Evolutionary conservation across 768 basidiomycete species (phyloP).

Genomic region (Suillus placidus): DNA sequence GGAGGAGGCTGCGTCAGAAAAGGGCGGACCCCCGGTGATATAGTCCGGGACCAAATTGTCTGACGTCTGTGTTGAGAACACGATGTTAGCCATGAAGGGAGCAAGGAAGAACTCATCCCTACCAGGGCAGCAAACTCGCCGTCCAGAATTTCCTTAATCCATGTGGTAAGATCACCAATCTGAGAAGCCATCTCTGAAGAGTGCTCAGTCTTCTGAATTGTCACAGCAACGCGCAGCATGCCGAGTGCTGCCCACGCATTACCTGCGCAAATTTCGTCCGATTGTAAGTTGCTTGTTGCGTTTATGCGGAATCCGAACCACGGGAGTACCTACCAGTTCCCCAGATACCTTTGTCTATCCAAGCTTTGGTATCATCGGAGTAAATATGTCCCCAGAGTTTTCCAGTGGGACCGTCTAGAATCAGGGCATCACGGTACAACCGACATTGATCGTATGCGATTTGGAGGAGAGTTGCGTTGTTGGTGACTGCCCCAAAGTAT

Average conservation of each 20-base stretch:
- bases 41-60: slow-evolving; percentile 41
- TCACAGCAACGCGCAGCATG: slow-evolving; percentile 42
- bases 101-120: not conserved
- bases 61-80: slow-evolving; percentile 22
- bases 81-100: not conserved
- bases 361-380: slow-evolving; percentile 14
- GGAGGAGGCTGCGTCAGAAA: slow-evolving; percentile 40
- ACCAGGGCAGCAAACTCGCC: slow-evolving; percentile 48
- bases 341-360: slow-evolving; percentile 34
- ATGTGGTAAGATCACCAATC: slow-evolving; percentile 31
- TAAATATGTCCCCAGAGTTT: slow-evolving; percentile 42
- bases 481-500: slow-evolving; percentile 38
- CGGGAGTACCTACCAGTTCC: slow-evolving; percentile 34
- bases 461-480: slow-evolving; percentile 42
- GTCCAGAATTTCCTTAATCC: slow-evolving; percentile 48
- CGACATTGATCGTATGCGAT: slow-evolving; percentile 43
- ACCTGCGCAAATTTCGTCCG: slow-evolving; percentile 14
- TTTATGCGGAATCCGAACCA: not conserved
- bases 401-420: slow-evolving; percentile 31
- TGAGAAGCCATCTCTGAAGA: slow-evolving; percentile 32
- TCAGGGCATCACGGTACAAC: slow-evolving; percentile 42
- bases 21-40: slow-evolving; percentile 31
- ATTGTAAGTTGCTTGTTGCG: not conserved
- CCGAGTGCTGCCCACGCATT: slow-evolving; percentile 47
- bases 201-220: slow-evolving; percentile 36